Conservation (phyloP, 495 filamentous ascomycete genomes). For the Physcia stellaris region DNA sequence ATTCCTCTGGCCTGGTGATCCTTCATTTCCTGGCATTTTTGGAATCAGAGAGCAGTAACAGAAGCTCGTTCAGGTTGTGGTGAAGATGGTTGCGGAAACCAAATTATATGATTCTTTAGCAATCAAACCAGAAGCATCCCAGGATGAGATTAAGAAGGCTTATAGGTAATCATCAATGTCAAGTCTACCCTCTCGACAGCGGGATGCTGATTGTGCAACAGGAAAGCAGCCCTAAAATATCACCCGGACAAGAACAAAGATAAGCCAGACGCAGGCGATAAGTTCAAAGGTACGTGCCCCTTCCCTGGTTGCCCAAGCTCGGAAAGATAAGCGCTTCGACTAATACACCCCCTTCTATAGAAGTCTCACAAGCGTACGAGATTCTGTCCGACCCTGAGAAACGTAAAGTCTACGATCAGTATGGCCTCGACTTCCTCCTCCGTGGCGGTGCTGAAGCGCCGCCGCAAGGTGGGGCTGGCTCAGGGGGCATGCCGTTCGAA, state of each 20-base stretch:
- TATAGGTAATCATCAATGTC: conserved; percentile 50
- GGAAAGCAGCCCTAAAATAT: conserved; percentile 79
- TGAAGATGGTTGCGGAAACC: conserved; percentile 70
- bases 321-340: too few relatives aligned
- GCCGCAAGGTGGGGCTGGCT: conserved; percentile 34
- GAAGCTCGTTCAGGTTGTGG: too few relatives aligned
- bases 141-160: conserved; percentile 95
- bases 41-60: too few relatives aligned
- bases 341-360: conserved; percentile 25
- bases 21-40: too few relatives aligned
- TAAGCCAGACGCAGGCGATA: conserved; percentile 67
- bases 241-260: conserved; percentile 98
- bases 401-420: conserved; percentile 90
- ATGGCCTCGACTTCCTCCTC: conserved; percentile 81
- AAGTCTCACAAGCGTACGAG: conserved; percentile 93
- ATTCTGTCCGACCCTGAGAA: conserved; percentile 96
- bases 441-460: conserved; percentile 67
- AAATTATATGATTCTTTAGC: conserved; percentile 70
- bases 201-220: conserved; percentile 17
- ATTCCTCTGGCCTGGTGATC: too few relatives aligned
- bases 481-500: conserved; percentile 41
- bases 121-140: conserved; percentile 62
- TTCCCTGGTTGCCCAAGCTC: too few relatives aligned
- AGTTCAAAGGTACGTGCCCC: conserved; percentile 54
- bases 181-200: neutral